Conservation (phyloP, 202 grass and related monocot species). For the Elaeis oleifera region DNA sequence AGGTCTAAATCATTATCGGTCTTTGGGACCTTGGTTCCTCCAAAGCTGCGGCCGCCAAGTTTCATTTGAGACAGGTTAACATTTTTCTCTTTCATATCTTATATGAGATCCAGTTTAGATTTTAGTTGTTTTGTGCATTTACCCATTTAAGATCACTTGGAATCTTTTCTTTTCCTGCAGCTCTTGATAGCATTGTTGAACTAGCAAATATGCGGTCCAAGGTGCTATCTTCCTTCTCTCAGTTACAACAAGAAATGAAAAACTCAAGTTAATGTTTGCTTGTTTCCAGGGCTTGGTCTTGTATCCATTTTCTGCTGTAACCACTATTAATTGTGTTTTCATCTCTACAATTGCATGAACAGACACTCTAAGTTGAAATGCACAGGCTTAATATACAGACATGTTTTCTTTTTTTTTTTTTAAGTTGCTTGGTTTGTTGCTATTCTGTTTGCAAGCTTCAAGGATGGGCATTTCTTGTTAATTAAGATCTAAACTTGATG, state of each 20-base stretch:
- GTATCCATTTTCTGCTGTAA: too few relatives aligned
- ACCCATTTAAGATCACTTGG: slow-evolving; percentile 6
- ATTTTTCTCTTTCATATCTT: slow-evolving; percentile 10
- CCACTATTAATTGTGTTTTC: too few relatives aligned
- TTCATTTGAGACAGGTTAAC: slow-evolving; percentile 84
- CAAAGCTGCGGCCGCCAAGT: slow-evolving; percentile 79
- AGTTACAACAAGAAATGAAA: slow-evolving; percentile 36
- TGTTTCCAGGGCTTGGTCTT: slow-evolving; percentile 1
- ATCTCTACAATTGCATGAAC: too few relatives aligned
- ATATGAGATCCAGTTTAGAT: background rate
- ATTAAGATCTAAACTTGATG: too few relatives aligned
- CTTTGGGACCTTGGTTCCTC: slow-evolving; percentile 70
- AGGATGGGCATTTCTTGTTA: too few relatives aligned
- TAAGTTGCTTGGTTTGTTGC: too few relatives aligned
- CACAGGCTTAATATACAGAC: too few relatives aligned
- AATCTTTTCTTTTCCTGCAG: slow-evolving; percentile 48
- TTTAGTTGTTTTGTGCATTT: background rate
- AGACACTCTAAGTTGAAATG: too few relatives aligned
- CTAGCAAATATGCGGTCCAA: slow-evolving; percentile 66
- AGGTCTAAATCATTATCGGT: slow-evolving; percentile 73
- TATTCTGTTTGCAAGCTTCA: too few relatives aligned
- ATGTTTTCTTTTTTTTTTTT: too few relatives aligned
- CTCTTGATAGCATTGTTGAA: slow-evolving; percentile 66
- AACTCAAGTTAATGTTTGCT: slow-evolving; percentile 8
- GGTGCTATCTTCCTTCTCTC: slow-evolving; percentile 54